A percentile compares a stretch with the other conserved stretches of the same genome.
phyloP scores from a whole-genome alignment of 2,329 filamentous ascomycete species.

The Aspergillus japonicus region DNA sequence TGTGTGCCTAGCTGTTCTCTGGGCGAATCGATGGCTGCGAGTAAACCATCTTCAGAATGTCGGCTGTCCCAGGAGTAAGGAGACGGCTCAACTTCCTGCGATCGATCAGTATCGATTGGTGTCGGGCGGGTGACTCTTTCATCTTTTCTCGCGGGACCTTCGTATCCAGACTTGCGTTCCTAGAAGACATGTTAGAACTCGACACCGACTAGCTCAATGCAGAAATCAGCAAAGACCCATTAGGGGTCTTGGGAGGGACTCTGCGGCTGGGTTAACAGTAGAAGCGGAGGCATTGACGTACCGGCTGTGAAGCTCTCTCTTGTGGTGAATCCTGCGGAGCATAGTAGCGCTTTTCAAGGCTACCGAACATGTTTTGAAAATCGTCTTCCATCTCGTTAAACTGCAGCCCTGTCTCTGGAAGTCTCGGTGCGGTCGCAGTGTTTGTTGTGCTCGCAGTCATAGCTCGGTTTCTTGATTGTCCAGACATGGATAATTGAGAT shows the following conservation, averaged over 20 bases:
- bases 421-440: slow-evolving; percentile 52
- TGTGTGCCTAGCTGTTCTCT: slow-evolving; percentile 13
- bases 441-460: slow-evolving; percentile 54
- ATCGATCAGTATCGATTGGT: slow-evolving; percentile 48
- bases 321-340: slow-evolving; percentile 26
- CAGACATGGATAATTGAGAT: slow-evolving; percentile 25
- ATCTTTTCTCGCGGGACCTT: slow-evolving; percentile 21
- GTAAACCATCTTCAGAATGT: slow-evolving; percentile 51
- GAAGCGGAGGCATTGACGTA: slow-evolving; percentile 18
- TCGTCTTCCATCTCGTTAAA: slow-evolving; percentile 43
- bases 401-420: slow-evolving; percentile 47
- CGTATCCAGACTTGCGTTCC: slow-evolving; percentile 21
- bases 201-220: background rate
- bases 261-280: background rate
- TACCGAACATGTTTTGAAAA: slow-evolving; percentile 55
- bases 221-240: background rate
- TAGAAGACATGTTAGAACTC: slow-evolving; percentile 23
- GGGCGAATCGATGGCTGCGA: slow-evolving; percentile 36
- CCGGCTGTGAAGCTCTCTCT: slow-evolving; percentile 20
- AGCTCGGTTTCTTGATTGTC: slow-evolving; percentile 44
- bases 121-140: slow-evolving; percentile 32
- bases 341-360: slow-evolving; percentile 39
- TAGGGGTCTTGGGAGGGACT: background rate
- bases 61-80: slow-evolving; percentile 55
- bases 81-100: slow-evolving; percentile 47